Base-by-base conservation (phyloP, 2,329 filamentous ascomycete species). In the Camillea tinctor region DNA sequence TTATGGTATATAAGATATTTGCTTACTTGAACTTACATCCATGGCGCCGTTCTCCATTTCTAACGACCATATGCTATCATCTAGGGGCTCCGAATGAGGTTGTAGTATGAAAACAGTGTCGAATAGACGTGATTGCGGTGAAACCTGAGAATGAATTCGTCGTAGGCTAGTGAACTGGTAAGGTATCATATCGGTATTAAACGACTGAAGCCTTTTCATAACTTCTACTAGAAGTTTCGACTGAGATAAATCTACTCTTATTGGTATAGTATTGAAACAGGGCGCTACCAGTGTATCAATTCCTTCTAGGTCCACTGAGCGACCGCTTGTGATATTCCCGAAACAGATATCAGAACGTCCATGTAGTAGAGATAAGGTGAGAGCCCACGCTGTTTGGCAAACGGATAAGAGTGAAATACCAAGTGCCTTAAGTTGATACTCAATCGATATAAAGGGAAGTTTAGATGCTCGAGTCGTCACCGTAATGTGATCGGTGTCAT, bases 241-340 rank as follows among this genome's bases (percentile, higher is more conserved):
- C 2, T 71, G 70, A 1, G 80, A 75, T 9, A 90, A 62, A 30
- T 85, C 75, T 17, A 86, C 76, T 23, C 92, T 84, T 1, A 93
- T 71, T 0, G 93, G 92, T 13, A 97, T 76, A 0, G 93, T 96
- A 71, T 97, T 97, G 80, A 97, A 97, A 72, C 92, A 96, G 0
- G 93, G 93, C 0, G 91, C 92, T n/a, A 96, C 84, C 5, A 97
- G 82, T 3, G 81, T 79, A 44, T 93, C 87, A 11, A 94, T 79
- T 0, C 83, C 84, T 5, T 89, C 82, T 2, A 93, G 73, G 0
- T 85, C 76, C 9, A 91, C 71, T 0, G 87, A 88, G 7, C 93
- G 86, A 1, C 93, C 93, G 69, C 87, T 93, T 58, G 94, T 83
- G 2, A 97, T 88, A 67, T 92, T 95, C 0, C 94, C 93, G 69